phyloP scores from a whole-genome alignment of 345 rosid species.

The Salix suchowensis region DNA sequence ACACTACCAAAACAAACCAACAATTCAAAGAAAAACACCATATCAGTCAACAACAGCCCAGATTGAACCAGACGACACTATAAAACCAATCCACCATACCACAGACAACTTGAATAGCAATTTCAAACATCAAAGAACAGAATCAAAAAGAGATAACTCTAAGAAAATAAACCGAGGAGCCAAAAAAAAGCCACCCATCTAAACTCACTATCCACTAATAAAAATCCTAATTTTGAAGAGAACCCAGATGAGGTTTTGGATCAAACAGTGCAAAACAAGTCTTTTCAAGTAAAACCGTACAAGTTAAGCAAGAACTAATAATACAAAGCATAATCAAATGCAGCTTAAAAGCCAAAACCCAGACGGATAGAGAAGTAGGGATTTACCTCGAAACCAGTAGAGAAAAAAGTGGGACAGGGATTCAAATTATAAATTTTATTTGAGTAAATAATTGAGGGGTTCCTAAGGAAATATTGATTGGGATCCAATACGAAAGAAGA shows the following conservation, averaged over 20 bases:
- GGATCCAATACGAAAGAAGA: slow-evolving; percentile 1
- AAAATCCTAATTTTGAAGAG: slow-evolving; percentile 6
- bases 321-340: neutral
- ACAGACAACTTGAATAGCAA: neutral
- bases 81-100: neutral
- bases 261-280: slow-evolving; percentile 10
- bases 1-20: neutral
- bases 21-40: slow-evolving; percentile 4
- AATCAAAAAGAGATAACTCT: neutral
- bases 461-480: neutral
- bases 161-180: neutral
- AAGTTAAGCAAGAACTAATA: neutral
- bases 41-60: neutral
- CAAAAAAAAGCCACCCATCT: neutral
- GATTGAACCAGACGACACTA: neutral
- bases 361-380: neutral
- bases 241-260: slow-evolving; percentile 27
- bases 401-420: slow-evolving; percentile 4
- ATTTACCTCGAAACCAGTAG: slow-evolving; percentile 21
- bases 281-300: slow-evolving; percentile 14
- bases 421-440: neutral
- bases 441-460: neutral
- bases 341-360: neutral
- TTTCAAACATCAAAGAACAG: neutral
- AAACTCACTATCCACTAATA: neutral